These are phyloP conservation scores for Stevia rebaudiana DNA, from an alignment of 140 eudicot genomes.

Conservation along the genomic window DNA sequence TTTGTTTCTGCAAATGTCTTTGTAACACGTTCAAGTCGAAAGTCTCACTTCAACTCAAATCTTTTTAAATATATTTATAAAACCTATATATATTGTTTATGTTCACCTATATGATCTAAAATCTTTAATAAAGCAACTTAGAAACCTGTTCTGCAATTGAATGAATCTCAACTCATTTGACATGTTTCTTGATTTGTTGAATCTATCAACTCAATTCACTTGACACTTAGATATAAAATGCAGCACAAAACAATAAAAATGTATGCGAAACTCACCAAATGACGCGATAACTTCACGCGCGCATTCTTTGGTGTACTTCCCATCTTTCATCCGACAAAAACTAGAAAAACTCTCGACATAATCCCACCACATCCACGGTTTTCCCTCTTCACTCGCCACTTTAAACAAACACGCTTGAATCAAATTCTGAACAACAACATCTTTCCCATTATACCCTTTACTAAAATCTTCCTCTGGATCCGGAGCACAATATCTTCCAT, in stretches of 20 bases:
- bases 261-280: slow-evolving; percentile 46
- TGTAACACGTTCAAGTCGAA: too few species aligned
- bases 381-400: slow-evolving; percentile 46
- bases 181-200: background rate
- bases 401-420: slow-evolving; percentile 43
- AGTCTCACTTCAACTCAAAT: too few species aligned
- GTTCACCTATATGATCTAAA: too few species aligned
- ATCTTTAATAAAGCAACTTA: too few species aligned
- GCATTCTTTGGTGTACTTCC: slow-evolving; percentile 57
- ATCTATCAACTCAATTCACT: background rate
- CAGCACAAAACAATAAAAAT: background rate
- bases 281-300: slow-evolving; percentile 57
- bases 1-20: too few species aligned
- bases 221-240: background rate
- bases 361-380: slow-evolving; percentile 90
- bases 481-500: slow-evolving; percentile 60
- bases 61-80: too few species aligned
- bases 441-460: slow-evolving; percentile 50
- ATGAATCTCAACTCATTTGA: too few species aligned
- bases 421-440: slow-evolving; percentile 46
- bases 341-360: slow-evolving; percentile 64
- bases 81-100: too few species aligned
- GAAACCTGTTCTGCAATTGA: too few species aligned
- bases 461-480: slow-evolving; percentile 59
- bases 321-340: slow-evolving; percentile 67